A percentile compares a stretch with the other conserved stretches of the same genome.
Evolutionary conservation across 257 asterid species (phyloP).

Genomic region (Petunia axillaris): DNA sequence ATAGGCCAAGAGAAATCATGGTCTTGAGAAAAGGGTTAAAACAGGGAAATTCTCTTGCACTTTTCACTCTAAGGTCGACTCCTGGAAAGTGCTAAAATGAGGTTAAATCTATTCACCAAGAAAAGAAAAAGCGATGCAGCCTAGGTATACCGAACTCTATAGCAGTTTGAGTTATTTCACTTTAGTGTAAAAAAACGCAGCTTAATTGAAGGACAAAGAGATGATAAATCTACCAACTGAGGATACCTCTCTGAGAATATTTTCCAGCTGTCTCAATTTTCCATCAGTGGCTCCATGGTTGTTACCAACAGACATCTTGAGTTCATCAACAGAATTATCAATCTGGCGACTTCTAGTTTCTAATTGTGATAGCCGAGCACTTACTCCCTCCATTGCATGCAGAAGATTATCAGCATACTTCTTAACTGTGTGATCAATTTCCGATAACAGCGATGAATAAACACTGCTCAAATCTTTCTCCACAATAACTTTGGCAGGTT

Average conservation of each 20-base stretch:
- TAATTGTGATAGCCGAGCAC: conserved; percentile 86
- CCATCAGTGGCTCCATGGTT: conserved; percentile 76
- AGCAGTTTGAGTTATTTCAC: conserved; percentile 16
- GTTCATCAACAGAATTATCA: conserved; percentile 81
- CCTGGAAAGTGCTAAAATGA: conserved; percentile 1
- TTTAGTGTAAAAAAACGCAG: conserved; percentile 9
- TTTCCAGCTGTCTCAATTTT: conserved; percentile 74
- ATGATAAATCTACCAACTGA: conserved; percentile 21
- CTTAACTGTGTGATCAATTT: conserved; percentile 81
- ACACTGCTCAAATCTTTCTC: conserved; percentile 57
- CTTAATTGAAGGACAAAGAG: background rate
- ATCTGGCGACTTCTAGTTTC: conserved; percentile 76
- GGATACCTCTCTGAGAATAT: conserved; percentile 79
- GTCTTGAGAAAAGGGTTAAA: background rate
- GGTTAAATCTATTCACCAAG: background rate
- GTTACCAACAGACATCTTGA: conserved; percentile 71
- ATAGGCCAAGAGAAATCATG: background rate
- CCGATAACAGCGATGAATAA: conserved; percentile 59
- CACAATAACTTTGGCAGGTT: conserved; percentile 58
- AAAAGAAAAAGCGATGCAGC: conserved; percentile 10
- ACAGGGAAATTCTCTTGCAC: background rate
- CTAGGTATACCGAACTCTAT: background rate
- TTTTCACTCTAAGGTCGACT: background rate
- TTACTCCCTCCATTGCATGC: conserved; percentile 73
- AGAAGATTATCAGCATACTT: conserved; percentile 75